Evolutionary conservation across 2,329 filamentous ascomycete genomes (phyloP), one percentile per base, ranked within the genome.

Genomic region (Fusarium mangiferae): DNA sequence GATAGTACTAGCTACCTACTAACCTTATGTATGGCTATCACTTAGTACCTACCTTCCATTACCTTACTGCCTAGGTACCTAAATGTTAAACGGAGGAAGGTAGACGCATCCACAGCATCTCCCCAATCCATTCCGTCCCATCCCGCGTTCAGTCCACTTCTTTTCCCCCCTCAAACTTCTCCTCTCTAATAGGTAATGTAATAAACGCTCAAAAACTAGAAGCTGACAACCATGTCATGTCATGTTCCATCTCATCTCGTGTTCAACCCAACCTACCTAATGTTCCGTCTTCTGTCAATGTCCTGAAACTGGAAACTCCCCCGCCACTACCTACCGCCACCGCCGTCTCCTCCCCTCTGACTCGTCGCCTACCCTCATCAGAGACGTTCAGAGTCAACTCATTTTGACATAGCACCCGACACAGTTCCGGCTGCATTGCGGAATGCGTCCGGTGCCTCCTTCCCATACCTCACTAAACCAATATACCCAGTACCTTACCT

Each of bases 231-330:
- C 62, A 68, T 46, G 46, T 48, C 44, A 51, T 60, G 64, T 41
- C 66, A 68, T 68, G 57, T 59, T 36, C 59, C 61, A 60, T 36
- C 26, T 57, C 60, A 69, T 73, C 56, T 51, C 28, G 39, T 59
- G 41, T 45, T 64, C 46, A 46, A 60, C 55, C 55, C 52, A 70
- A 46, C 18, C 44, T 44, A 44, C 24, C 44, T 28, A 46, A 41
- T 62, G 54, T 58, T 59, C 38, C 44, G 56, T 55, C 45, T 51
- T 42, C 42, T 55, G 30, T 38, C 52, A 59, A 58, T 51, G 54
- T 54, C 60, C 60, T 70, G 70, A 70, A 62, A 73, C 70, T 73
- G 61, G 70, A 48, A 60, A 65, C 60, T 73, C 42, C 45, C 46
- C 65, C 51, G 49, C 66, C 49, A 49, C 57, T 35, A 68, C 45